Conservation (phyloP, 306 rosid genomes). For the Dalbergia oliveri region DNA sequence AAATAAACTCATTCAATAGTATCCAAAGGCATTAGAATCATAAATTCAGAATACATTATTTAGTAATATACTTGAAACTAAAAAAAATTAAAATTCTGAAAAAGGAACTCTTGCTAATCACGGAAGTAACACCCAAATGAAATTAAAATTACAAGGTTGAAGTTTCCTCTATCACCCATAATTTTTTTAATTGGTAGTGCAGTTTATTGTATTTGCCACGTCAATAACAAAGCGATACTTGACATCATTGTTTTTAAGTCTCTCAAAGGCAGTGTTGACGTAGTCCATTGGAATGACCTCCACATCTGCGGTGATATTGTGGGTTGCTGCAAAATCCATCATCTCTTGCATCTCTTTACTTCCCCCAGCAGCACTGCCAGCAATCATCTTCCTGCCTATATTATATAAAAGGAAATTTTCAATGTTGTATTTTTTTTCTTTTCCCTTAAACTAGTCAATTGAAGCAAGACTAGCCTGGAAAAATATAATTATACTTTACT, state of each 20-base stretch:
- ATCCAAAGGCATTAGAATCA: too few species aligned
- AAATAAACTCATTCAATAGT: too few species aligned
- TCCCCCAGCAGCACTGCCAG: conserved; percentile 47
- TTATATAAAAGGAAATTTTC: background rate
- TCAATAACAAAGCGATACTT: conserved; percentile 56
- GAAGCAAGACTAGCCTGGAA: background rate
- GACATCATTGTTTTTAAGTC: conserved; percentile 50
- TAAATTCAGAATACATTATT: too few species aligned
- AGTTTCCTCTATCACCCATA: background rate
- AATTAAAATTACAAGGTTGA: background rate
- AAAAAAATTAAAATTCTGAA: too few species aligned
- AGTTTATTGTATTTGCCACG: conserved; percentile 23
- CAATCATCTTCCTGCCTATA: conserved; percentile 52
- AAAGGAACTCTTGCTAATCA: too few species aligned
- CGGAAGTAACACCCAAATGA: too few species aligned
- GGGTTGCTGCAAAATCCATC: conserved; percentile 52
- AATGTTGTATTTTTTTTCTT: background rate
- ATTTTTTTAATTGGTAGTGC: background rate
- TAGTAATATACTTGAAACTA: too few species aligned
- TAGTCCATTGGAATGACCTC: conserved; percentile 53
- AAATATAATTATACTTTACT: too few species aligned
- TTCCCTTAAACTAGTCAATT: background rate
- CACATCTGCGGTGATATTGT: conserved; percentile 48
- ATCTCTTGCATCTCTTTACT: conserved; percentile 50
- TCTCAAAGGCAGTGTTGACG: conserved; percentile 49